Base-by-base conservation (phyloP, 2,329 filamentous ascomycete genomes). In the Diplodia scrobiculata region DNA sequence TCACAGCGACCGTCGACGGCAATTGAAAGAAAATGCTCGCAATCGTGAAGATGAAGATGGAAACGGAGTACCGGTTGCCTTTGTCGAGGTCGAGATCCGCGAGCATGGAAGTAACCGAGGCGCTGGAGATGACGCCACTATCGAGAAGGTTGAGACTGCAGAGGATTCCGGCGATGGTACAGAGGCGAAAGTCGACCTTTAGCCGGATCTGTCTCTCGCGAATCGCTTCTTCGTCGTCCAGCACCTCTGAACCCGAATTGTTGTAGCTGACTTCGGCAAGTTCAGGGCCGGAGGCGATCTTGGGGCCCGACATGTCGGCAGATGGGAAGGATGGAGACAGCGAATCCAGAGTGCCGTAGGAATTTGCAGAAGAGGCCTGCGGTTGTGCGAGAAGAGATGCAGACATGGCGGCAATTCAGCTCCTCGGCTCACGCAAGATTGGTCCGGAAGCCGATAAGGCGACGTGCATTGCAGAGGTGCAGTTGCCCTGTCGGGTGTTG, bases 21-120 rank as follows among this genome's bases (percentile, higher is more conserved):
- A 91, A 78, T 73, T 91, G 88, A 71, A 89, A 90, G 10, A 83
- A 82, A 48, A 91, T 87, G 71, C 84, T 87, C 5, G 87, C 82
- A 65, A 91, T 83, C 10, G 88, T 90, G 76, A 91, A 90, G 73
- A 91, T 89, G 78, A 91, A 89, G 66, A 91, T 91, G 25, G 87
- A 84, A 4, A 91, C 84, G 1, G 86, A 89, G 70, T 89, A 91
- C 47, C 88, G 82, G 69, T 88, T 86, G 25, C 88, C 88, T 50
- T 79, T 73, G 10, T 85, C 82, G 13, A 91, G 79, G 17, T 83
- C 82, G 50, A 91, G 79, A 71, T 91, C 88, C 11, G 78, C 72
- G 54, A 87, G 81, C 85, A 91, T 89, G 29, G 83, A 87, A 0
- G 89, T 91, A 10, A 91, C 88, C 0, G 87, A 87, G 0, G 88